Evolutionary conservation across 345 rosid genomes (phyloP), one percentile per base, ranked within the genome.

Genomic region (Arabidopsis arenosa): DNA sequence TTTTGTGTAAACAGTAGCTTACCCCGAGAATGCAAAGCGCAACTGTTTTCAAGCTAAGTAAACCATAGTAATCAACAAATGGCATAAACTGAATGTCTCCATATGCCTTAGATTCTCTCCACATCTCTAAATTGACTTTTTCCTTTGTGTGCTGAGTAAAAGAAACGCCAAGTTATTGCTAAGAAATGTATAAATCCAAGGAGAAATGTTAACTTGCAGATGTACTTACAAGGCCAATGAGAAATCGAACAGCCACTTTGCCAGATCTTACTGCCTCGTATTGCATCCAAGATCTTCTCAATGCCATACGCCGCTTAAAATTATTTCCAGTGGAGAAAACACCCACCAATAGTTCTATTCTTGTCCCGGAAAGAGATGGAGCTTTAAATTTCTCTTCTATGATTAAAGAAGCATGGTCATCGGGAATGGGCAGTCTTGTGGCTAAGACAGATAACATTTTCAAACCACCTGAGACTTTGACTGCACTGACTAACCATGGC

Each of bases 261-360:
- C 97, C 96, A 1, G 88, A 85, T 35, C 89, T 84, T 62, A 90
- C 89, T 69, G 82, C 88, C 26, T 84, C 85, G 44, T 86, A 94
- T 58, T 88, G 97, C 96, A 88, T 91, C 98, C 97, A 91, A 63
- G 96, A 81, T 81, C 91, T 90, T 83, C 98, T 85, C 69, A 91
- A 39, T 14, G 97, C 97, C 98, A 94, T 90, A 11, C 98, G 85
- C 11, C 97, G 87, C 80, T 90, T 86, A 33, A 94, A 90, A 68
- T 94, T 94, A 76, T 94, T 94, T 73, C 94, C 97, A 17, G 89
- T 86, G 55, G 98, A 91, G 88, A 90, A 94, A 80, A 91, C 84
- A 64, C 96, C 98, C 6, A 94, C 80, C 79, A 91, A 63, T 84
- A 94, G 80, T 12, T 84, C 55, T 62, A 88, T 76, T 80, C 83